Percentiles rank a stretch among this genome's conserved stretches.
phyloP scores from a whole-genome alignment of 2,329 filamentous ascomycete species.

The Alternaria panax region DNA sequence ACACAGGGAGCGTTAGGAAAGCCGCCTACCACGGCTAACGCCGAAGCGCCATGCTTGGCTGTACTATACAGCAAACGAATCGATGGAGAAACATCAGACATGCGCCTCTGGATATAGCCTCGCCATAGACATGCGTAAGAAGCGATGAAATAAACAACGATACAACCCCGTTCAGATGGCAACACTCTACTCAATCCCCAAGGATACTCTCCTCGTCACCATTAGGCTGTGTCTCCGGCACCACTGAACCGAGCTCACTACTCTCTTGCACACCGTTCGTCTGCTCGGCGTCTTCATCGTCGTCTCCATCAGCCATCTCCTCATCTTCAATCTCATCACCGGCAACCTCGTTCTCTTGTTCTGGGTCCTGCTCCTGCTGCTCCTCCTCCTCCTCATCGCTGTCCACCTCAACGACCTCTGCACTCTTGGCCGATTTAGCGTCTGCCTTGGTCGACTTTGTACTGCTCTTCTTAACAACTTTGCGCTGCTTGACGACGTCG shows the following conservation, averaged over 20 bases:
- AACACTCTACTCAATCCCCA: slow-evolving; percentile 42
- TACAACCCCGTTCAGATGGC: slow-evolving; percentile 3
- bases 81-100: neutral
- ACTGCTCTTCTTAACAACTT: slow-evolving; percentile 38
- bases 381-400: slow-evolving; percentile 45
- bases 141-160: neutral
- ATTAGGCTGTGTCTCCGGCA: slow-evolving; percentile 34
- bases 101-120: neutral
- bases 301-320: slow-evolving; percentile 48
- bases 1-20: neutral
- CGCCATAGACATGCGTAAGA: slow-evolving; percentile 1
- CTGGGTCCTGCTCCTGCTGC: slow-evolving; percentile 30
- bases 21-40: slow-evolving; percentile 7
- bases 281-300: slow-evolving; percentile 44
- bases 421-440: slow-evolving; percentile 54
- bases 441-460: slow-evolving; percentile 42
- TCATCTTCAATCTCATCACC: slow-evolving; percentile 48
- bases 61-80: slow-evolving; percentile 1
- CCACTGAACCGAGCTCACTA: slow-evolving; percentile 32
- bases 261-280: slow-evolving; percentile 52
- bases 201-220: slow-evolving; percentile 54
- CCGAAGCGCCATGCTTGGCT: slow-evolving; percentile 20
- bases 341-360: slow-evolving; percentile 30
- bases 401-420: slow-evolving; percentile 44
- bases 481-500: slow-evolving; percentile 63